Base-by-base conservation (phyloP, 2,329 filamentous ascomycete species). In the Aquanectria penicillioides region DNA sequence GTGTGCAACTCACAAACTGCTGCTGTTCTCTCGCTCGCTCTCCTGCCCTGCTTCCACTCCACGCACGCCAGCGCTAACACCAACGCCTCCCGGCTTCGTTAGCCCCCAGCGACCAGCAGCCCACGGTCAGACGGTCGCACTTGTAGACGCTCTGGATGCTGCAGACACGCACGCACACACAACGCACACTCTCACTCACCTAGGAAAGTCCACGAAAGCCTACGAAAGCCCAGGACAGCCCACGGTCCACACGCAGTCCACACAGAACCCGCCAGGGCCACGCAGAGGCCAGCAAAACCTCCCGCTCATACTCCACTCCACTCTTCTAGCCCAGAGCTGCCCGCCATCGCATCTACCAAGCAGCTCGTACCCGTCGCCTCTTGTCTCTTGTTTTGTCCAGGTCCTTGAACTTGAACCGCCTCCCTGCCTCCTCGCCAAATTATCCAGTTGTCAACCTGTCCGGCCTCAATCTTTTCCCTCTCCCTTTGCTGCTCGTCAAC, bases 281-380 rank as follows among this genome's bases (percentile, higher is more conserved):
- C 31, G 28, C 25, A 46, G 37, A 38, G 36, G 36, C 40, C 46
- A 59, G 59, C 31, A 18, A 58, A 46, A 56, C 56, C 59, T 65
- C n/a, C n/a, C n/a, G n/a, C n/a, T n/a, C n/a, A n/a, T n/a, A n/a
- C n/a, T n/a, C 65, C 66, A 64, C 61, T 58, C 57, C 41, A 61
- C 58, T 57, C 61, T 53, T 64, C 58, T 59, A 64, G 53, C 50
- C 55, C 33, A 60, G 55, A 52, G 40, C 62, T 51, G 48, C 61
- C 54, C 48, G n/a, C 44, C 29, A 46, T 28, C 8, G 53, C 61
- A 61, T 55, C 66, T 50, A 59, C 40, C 50, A n/a, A 41, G 56
- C 44, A 22, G 22, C 40, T 38, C 37, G 18, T 43, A 43, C 37
- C 20, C 44, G 28, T 52, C 55, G 55, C 41, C 55, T 58, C 55